Evolutionary conservation across 257 asterid genomes (phyloP), one percentile per base, ranked within the genome.

Genomic region (Solanum appendiculatum): DNA sequence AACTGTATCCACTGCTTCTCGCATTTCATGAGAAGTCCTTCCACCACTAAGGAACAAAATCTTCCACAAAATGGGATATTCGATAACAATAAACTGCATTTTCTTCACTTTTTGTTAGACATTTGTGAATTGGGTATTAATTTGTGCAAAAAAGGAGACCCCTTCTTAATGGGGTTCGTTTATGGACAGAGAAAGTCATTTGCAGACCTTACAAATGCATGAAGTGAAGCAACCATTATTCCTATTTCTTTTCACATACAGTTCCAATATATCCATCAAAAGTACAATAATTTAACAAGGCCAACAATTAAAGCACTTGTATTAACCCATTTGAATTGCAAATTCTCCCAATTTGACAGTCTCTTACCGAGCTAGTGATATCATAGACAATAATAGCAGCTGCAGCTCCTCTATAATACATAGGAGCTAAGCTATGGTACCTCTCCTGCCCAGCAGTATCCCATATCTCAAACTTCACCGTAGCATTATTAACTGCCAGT

Each of bases 391-490:
- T 95, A 73, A 97, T 93, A 20, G 99, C 98, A 75, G 99, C 99
- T 29, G 99, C 99, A 37, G 98, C 98, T 5, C 99, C 99, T 88
- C 99, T 91, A 88, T 97, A 95, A 70, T 97, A 97, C 99, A 97
- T 97, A 27, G 99, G 99, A 11, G 99, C 99, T 92, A 97, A 93
- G 92, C 99, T 97, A 85, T 97, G 99, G 89, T 95, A 97, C 86
- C 99, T 94, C 93, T 97, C 99, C 92, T 94, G 99, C 6, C 98
- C 99, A 34, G 99, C 99, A 48, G 99, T 97, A 86, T 97, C 99
- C 99, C 98, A 97, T 90, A 97, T 97, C 96, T 95, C 99, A 85
- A 97, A 97, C 89, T 97, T 97, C 87, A 97, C 98, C 34, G 98
- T 94, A 36, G 94, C 91, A 90, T 93, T 93, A 87, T 95, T 92